These are phyloP conservation scores for Peniophora sp. DNA, from an alignment of 1,284 basidiomycete species.

Conservation along the genomic window DNA sequence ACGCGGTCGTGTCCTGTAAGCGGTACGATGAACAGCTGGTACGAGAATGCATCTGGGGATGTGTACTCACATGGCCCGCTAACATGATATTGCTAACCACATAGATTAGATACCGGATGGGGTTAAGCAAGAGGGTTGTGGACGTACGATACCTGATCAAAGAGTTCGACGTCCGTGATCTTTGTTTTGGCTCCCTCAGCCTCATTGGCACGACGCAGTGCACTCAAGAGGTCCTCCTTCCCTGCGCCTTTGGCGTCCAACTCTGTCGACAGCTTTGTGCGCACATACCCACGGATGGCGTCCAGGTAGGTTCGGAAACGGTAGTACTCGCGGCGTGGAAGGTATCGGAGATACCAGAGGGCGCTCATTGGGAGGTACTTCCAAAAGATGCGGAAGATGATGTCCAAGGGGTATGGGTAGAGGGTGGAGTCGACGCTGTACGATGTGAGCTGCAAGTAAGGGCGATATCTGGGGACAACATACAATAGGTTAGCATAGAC, in stretches of 20 bases:
- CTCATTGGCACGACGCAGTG: conserved; percentile 17
- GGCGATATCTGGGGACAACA: conserved; percentile 6
- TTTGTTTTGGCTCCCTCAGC: conserved; percentile 12
- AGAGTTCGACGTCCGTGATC: conserved; percentile 20
- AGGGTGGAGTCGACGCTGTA: conserved; percentile 11
- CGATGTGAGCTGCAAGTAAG: not conserved
- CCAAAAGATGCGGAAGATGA: conserved; percentile 17
- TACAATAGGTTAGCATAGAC: conserved; percentile 24
- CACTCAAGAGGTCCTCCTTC: conserved; percentile 20
- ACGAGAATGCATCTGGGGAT: not conserved
- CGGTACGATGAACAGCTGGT: too few relatives aligned
- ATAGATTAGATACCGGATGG: too few relatives aligned
- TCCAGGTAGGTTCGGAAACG: conserved; percentile 15
- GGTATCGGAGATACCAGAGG: conserved; percentile 14
- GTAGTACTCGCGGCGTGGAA: conserved; percentile 15
- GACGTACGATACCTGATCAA: conserved; percentile 15
- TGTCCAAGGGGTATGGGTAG: conserved; percentile 9
- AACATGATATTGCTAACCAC: conserved; percentile 13
- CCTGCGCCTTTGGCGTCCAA: conserved; percentile 9
- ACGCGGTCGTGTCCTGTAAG: conserved; percentile 19
- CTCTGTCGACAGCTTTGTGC: not conserved
- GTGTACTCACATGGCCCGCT: too few relatives aligned
- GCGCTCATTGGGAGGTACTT: conserved; percentile 14
- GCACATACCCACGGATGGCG: conserved; percentile 18
- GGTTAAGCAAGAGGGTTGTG: not conserved